Evolutionary conservation across 2,329 filamentous ascomycete species (phyloP).

Genomic region (Monosporascus sp.): DNA sequence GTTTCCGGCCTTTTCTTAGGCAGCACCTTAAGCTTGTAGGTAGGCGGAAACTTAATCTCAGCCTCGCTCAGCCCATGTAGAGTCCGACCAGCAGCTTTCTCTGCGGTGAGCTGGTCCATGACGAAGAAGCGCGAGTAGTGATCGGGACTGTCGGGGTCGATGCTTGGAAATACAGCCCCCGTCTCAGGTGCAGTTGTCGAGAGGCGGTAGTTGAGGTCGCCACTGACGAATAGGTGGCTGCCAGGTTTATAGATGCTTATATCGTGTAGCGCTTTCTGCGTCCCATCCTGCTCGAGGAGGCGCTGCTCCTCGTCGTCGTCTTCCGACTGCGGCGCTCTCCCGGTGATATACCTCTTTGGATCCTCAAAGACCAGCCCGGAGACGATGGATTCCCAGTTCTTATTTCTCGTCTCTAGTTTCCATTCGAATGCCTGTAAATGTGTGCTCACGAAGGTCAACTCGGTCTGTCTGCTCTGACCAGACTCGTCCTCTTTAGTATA

Average conservation of each 20-base stretch:
- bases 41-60: slow-evolving; percentile 74
- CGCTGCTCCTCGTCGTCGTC: slow-evolving; percentile 13
- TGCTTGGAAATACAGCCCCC: slow-evolving; percentile 58
- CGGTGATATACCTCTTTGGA: slow-evolving; percentile 32
- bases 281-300: slow-evolving; percentile 15
- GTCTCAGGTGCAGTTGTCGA: slow-evolving; percentile 57
- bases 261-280: slow-evolving; percentile 41
- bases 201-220: slow-evolving; percentile 94
- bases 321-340: slow-evolving; percentile 4
- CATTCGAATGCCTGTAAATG: slow-evolving; percentile 87
- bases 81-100: slow-evolving; percentile 62
- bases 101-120: slow-evolving; percentile 73
- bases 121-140: slow-evolving; percentile 64
- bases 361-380: slow-evolving; percentile 70
- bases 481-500: slow-evolving; percentile 40
- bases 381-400: slow-evolving; percentile 83
- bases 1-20: slow-evolving; percentile 21
- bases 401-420: slow-evolving; percentile 68
- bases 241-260: slow-evolving; percentile 68
- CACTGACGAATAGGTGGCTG: slow-evolving; percentile 77
- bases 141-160: slow-evolving; percentile 45
- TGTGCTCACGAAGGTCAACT: slow-evolving; percentile 80
- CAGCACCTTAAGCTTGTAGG: slow-evolving; percentile 76
- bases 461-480: slow-evolving; percentile 37
- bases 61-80: slow-evolving; percentile 75